These are phyloP conservation scores for Umbelopsis sp. DNA, from an alignment of 371 early-diverging fungal genomes.

Conservation along the genomic window DNA sequence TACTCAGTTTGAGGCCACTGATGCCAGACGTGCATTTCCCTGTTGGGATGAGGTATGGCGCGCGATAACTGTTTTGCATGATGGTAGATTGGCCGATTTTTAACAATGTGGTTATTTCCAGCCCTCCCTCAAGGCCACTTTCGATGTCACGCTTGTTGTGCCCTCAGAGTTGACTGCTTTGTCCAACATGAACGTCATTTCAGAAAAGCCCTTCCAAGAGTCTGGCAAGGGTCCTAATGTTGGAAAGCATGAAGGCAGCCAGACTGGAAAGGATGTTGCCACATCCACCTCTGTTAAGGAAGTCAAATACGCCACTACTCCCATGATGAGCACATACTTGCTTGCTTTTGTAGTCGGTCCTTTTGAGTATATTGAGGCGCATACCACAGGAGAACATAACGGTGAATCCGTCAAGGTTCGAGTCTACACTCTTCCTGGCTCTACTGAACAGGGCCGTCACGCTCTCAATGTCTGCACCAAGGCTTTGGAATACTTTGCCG, in stretches of 20 bases:
- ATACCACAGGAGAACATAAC: constrained; percentile 60
- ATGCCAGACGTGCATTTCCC: constrained; percentile 91
- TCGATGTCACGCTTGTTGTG: constrained; percentile 81
- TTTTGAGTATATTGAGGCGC: constrained; percentile 81
- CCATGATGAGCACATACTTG: constrained; percentile 88
- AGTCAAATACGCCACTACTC: constrained; percentile 82
- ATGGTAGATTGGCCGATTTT: no score
- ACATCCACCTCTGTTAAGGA: constrained; percentile 46
- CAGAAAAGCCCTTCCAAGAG: constrained; percentile 51
- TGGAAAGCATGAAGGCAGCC: constrained; percentile 31
- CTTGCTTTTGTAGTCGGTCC: constrained; percentile 88
- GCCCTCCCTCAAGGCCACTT: constrained; percentile 90
- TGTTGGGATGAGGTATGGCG: constrained; percentile 84
- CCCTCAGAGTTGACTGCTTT: constrained; percentile 74
- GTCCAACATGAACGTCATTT: constrained; percentile 82
- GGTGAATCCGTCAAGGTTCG: constrained; percentile 68
- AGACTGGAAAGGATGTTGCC: constrained; percentile 29
- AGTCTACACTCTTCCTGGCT: constrained; percentile 78
- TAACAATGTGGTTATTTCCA: constrained; percentile 6
- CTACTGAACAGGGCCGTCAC: constrained; percentile 75
- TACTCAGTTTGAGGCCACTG: constrained; percentile 94
- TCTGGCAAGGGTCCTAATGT: constrained; percentile 34
- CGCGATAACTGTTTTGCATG: no score
- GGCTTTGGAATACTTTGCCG: constrained; percentile 81
- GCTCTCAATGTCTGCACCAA: constrained; percentile 73